A percentile compares a stretch with the other conserved stretches of the same genome.
phyloP scores from a whole-genome alignment of 495 filamentous ascomycete species.

The Aspergillus heteromorphus region DNA sequence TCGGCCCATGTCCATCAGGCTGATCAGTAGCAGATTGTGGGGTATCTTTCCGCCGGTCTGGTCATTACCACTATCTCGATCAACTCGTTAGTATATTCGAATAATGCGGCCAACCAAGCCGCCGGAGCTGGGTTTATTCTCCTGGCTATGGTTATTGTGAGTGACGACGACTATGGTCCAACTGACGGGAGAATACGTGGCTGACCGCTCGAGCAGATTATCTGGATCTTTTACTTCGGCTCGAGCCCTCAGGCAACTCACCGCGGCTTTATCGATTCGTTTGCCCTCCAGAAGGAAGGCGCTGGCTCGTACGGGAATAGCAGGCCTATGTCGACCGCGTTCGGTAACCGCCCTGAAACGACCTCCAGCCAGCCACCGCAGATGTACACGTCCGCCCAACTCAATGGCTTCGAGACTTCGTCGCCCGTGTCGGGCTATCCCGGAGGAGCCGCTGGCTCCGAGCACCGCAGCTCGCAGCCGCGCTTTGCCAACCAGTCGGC shows the following conservation, averaged over 20 bases:
- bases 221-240: slow-evolving; percentile 99
- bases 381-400: slow-evolving; percentile 94
- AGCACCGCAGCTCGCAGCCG: slow-evolving; percentile 52
- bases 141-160: slow-evolving; percentile 88
- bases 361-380: slow-evolving; percentile 76
- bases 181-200: neutral
- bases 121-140: slow-evolving; percentile 91
- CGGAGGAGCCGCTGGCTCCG: slow-evolving; percentile 55
- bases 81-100: slow-evolving; percentile 71
- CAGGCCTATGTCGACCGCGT: slow-evolving; percentile 44
- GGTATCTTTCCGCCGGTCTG: slow-evolving; percentile 75
- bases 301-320: slow-evolving; percentile 60
- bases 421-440: slow-evolving; percentile 80
- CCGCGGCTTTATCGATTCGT: slow-evolving; percentile 90
- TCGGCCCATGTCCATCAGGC: neutral
- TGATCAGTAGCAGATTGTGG: slow-evolving; percentile 59
- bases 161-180: slow-evolving; percentile 18
- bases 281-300: slow-evolving; percentile 85
- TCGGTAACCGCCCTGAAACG: slow-evolving; percentile 68
- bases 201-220: slow-evolving; percentile 55
- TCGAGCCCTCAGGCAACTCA: slow-evolving; percentile 84
- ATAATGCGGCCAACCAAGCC: slow-evolving; percentile 69
- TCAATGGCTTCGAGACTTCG: slow-evolving; percentile 93
- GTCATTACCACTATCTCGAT: slow-evolving; percentile 79
- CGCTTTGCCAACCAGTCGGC: slow-evolving; percentile 45